These are phyloP conservation scores for Trypanosoma lewisi DNA, from an alignment of 208 protist genomes.

Conservation along the genomic window DNA sequence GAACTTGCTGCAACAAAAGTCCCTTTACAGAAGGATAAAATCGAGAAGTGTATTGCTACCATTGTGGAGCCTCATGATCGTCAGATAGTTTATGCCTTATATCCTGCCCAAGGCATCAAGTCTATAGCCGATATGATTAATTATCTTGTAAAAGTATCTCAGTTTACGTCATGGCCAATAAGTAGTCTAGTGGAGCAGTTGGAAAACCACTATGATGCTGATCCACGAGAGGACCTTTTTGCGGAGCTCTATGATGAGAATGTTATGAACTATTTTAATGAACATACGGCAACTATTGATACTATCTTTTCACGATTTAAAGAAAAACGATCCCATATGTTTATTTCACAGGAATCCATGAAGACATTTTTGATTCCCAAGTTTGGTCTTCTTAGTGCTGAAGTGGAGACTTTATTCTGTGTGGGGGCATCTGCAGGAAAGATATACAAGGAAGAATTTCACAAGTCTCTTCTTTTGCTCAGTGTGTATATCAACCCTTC, in stretches of 20 bases:
- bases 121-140: slow-evolving; percentile 63
- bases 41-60: slow-evolving; percentile 50
- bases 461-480: slow-evolving; percentile 50
- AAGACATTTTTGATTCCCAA: slow-evolving; percentile 36
- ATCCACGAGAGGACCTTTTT: slow-evolving; percentile 52
- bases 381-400: slow-evolving; percentile 37
- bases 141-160: slow-evolving; percentile 74
- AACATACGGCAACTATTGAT: slow-evolving; percentile 29
- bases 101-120: slow-evolving; percentile 59
- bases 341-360: slow-evolving; percentile 39
- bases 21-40: slow-evolving; percentile 57
- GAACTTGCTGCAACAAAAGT: slow-evolving; percentile 40
- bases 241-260: slow-evolving; percentile 36
- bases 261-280: slow-evolving; percentile 39
- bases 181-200: slow-evolving; percentile 61
- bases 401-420: slow-evolving; percentile 46
- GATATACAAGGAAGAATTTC: slow-evolving; percentile 52
- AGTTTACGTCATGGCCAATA: slow-evolving; percentile 64
- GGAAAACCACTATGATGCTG: slow-evolving; percentile 58
- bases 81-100: slow-evolving; percentile 70
- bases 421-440: slow-evolving; percentile 26
- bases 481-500: slow-evolving; percentile 59
- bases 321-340: slow-evolving; percentile 34
- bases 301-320: slow-evolving; percentile 45
- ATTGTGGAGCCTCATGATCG: slow-evolving; percentile 53